Conservation (phyloP, 306 rosid species). For the Quercus mongolica region DNA sequence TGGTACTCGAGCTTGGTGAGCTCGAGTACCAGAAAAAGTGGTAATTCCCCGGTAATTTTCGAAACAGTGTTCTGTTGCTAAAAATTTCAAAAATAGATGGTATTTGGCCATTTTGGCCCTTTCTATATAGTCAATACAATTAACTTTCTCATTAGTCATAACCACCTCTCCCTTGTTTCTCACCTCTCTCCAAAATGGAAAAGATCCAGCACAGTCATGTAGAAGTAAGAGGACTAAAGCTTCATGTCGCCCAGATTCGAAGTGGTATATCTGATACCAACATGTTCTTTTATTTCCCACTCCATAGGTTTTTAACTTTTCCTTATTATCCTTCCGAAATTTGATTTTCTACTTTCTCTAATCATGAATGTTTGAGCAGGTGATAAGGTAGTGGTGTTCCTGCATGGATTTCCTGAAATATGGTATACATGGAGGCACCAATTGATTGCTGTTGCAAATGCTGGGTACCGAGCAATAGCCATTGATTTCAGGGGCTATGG, state of each 20-base stretch:
- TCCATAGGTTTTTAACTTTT: no score
- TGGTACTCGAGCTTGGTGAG: no score
- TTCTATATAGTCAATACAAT: no score
- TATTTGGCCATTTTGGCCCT: no score
- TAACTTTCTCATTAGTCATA: no score
- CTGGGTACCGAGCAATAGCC: conserved; percentile 67
- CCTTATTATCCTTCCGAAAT: not conserved
- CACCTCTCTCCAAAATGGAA: conserved; percentile 41
- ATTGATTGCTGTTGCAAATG: conserved; percentile 59
- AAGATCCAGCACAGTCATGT: conserved; percentile 51
- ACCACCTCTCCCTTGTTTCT: not conserved
- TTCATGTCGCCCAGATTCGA: conserved; percentile 71
- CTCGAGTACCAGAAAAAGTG: no score
- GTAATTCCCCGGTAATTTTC: no score
- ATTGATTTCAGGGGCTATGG: conserved; percentile 78
- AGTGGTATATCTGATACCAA: conserved; percentile 7
- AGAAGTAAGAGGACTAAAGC: conserved; percentile 60
- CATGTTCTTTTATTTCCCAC: not conserved
- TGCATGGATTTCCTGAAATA: conserved; percentile 81
- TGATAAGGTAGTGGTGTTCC: conserved; percentile 56
- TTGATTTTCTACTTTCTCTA: not conserved
- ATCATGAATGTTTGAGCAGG: conserved; percentile 28
- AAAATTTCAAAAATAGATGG: no score
- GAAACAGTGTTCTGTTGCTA: no score
- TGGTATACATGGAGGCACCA: conserved; percentile 87